Conservation (phyloP, 2,329 filamentous ascomycete species). For the Xylariomycetidae sp. region DNA sequence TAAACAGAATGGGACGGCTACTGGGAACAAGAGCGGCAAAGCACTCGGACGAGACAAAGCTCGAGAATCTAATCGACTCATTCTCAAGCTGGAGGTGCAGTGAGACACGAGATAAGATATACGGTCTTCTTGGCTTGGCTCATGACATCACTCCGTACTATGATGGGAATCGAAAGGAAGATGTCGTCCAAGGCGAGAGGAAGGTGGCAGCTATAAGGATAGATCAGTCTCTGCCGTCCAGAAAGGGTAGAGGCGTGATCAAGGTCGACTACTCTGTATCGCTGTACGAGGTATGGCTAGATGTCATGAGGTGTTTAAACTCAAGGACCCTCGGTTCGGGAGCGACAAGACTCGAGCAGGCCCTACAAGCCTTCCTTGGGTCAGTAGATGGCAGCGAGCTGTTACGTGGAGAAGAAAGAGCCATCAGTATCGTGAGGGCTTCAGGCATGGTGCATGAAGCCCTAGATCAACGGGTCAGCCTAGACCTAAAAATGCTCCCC, state of each 20-base stretch:
- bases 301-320: too few relatives aligned
- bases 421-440: conserved; percentile 1
- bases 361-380: too few relatives aligned
- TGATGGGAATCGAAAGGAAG: too few relatives aligned
- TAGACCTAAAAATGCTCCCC: neutral
- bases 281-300: conserved; percentile 5
- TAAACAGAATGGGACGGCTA: neutral
- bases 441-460: conserved; percentile 4
- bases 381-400: too few relatives aligned
- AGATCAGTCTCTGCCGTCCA: neutral
- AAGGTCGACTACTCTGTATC: conserved; percentile 6
- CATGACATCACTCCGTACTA: conserved; percentile 5
- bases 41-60: conserved; percentile 1
- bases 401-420: neutral
- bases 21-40: neutral
- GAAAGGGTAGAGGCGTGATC: neutral
- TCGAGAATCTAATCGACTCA: conserved; percentile 1
- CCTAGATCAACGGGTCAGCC: neutral
- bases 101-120: conserved; percentile 4
- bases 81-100: conserved; percentile 1
- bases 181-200: neutral
- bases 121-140: conserved; percentile 5
- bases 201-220: neutral
- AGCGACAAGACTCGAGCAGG: too few relatives aligned
- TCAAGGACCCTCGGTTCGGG: too few relatives aligned